Evolutionary conservation across 768 basidiomycete species (phyloP).

Genomic region (Kwoniella dejecticola): DNA sequence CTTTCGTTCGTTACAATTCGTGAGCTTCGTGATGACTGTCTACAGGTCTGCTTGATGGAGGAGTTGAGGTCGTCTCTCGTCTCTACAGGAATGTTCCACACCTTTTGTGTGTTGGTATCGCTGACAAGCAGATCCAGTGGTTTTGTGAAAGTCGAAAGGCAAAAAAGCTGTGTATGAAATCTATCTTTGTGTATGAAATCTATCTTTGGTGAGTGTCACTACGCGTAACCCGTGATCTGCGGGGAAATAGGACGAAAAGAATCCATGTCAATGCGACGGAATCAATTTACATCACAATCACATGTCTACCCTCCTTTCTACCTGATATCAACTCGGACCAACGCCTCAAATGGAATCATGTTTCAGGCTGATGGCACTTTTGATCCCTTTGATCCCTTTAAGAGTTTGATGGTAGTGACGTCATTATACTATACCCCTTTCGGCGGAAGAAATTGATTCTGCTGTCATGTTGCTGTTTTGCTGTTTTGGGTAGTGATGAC

Average conservation of each 20-base stretch:
- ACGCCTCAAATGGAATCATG: no score
- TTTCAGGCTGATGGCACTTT: background rate
- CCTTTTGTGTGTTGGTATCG: no score
- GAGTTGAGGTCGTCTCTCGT: no score
- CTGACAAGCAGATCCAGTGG: no score
- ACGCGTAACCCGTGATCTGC: background rate
- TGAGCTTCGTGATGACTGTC: no score
- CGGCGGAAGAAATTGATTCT: background rate
- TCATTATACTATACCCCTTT: background rate
- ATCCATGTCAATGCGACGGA: background rate
- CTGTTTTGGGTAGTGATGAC: background rate
- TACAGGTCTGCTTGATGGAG: no score
- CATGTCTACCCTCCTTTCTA: background rate
- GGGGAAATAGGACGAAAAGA: background rate
- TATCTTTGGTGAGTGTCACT: background rate
- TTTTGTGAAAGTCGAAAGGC: no score
- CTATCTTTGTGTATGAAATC: constrained; percentile 2
- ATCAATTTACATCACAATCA: background rate
- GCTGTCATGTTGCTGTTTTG: no score
- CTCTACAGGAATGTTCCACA: no score
- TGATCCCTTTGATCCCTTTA: constrained; percentile 1
- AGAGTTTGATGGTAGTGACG: background rate
- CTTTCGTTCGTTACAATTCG: no score
- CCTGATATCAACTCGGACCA: background rate
- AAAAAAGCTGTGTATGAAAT: constrained; percentile 4